Conservation (phyloP, 2,329 filamentous ascomycete species). For the Bipolaris oryzae region DNA sequence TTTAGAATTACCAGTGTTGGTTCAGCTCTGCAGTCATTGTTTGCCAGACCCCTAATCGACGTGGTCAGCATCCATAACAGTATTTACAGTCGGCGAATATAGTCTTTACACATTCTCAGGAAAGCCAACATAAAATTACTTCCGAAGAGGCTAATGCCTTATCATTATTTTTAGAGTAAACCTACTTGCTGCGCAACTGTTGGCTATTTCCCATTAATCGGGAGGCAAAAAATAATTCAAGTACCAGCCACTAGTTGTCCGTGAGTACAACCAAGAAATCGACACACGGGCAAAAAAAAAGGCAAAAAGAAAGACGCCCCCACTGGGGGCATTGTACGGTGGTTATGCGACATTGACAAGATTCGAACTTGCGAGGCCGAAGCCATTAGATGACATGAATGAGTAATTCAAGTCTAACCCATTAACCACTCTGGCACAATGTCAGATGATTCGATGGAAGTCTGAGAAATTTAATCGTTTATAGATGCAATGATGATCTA, state of each 20-base stretch:
- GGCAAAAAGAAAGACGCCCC: background rate
- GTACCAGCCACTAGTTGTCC: background rate
- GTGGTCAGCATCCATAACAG: too few species aligned
- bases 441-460: conserved; percentile 23
- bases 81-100: too few species aligned
- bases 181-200: too few species aligned
- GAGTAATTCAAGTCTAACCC: conserved; percentile 50
- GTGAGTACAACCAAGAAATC: background rate
- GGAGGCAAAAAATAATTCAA: background rate
- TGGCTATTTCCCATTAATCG: background rate
- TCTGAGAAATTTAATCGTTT: background rate
- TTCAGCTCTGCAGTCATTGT: too few species aligned
- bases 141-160: too few species aligned
- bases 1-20: too few species aligned
- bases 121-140: too few species aligned
- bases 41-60: too few species aligned
- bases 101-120: too few species aligned
- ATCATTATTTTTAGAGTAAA: too few species aligned
- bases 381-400: conserved; percentile 51
- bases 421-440: conserved; percentile 52
- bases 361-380: conserved; percentile 51
- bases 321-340: background rate
- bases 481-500: background rate
- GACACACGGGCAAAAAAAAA: background rate
- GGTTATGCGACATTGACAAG: conserved; percentile 35